These are phyloP conservation scores for Sphaerobolus stellatus DNA, from an alignment of 1,284 basidiomycete genomes.

Conservation along the genomic window DNA sequence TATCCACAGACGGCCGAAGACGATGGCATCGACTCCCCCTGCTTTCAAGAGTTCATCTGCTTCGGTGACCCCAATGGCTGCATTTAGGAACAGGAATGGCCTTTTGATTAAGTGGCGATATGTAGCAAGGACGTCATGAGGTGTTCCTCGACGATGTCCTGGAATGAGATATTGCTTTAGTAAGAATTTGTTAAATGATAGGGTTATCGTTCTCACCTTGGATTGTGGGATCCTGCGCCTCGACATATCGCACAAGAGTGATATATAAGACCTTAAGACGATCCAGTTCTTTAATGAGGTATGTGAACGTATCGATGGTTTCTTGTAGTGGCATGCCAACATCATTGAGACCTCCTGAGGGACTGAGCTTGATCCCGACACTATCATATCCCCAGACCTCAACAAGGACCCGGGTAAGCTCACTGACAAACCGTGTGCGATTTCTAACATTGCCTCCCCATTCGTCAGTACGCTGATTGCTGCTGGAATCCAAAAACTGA, in stretches of 20 bases:
- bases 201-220: conserved; percentile 37
- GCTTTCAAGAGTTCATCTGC: conserved; percentile 19
- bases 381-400: conserved; percentile 14
- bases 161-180: not conserved
- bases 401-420: conserved; percentile 34
- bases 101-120: conserved; percentile 34
- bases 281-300: conserved; percentile 40
- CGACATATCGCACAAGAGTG: conserved; percentile 32
- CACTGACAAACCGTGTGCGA: conserved; percentile 42
- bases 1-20: conserved; percentile 26
- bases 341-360: conserved; percentile 33
- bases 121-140: conserved; percentile 28
- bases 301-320: conserved; percentile 40
- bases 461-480: conserved; percentile 47
- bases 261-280: conserved; percentile 40
- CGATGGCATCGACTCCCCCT: conserved; percentile 19
- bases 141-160: conserved; percentile 19
- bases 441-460: conserved; percentile 51
- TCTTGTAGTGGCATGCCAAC: conserved; percentile 44
- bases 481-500: conserved; percentile 20
- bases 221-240: conserved; percentile 24
- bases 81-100: conserved; percentile 28
- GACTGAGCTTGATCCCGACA: conserved; percentile 14
- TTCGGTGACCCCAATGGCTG: conserved; percentile 23
- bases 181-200: not conserved